Evolutionary conservation across 805 yeast genomes (phyloP), one percentile per base, ranked within the genome.

Genomic region (Wickerhamomyces hampshirensis): DNA sequence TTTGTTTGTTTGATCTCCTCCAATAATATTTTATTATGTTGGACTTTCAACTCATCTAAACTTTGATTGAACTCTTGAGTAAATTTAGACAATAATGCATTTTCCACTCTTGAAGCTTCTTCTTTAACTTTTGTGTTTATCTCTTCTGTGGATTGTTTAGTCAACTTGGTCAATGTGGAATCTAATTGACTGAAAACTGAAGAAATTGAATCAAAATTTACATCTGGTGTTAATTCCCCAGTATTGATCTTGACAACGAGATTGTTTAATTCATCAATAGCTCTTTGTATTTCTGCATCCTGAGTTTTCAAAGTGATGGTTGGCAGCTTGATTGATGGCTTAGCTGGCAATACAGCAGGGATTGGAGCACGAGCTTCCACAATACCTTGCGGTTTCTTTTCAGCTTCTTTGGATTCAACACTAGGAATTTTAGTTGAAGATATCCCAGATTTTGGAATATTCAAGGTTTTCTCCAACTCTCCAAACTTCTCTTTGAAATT

Each of bases 1-100:
- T 74, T 76, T 39, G 87, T 73, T 26, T 84, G 78, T 46, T 74
- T 75, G 36, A 88, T 67, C 59, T 88, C 96, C 13, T 66, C 61
- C 15, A 60, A 56, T 46, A 91, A 66, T 46, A 78, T 73, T 31
- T 65, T 60, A 42, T 74, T 66, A 55, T 80, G 80, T 47, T 77
- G 77, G 31, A 64, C 56, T 45, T 80, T 80, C 48, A 86, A 67
- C 38, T 71, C 71, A 33, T 66, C 52, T 53, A 83, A 79, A 50
- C 80, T 83, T n/a, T 59, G 56, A 40, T 74, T 74, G 53, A 82
- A 80, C 48, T 83, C 80, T 28, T 67, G 59, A 49, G 77, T 66
- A 58, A 83, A 75, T 37, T 71, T 68, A 37, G 68, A 66, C n/a
- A 84, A 71, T 43, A 80, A 58, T 32, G 72, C 75, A 40, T 72